Conservation (phyloP, 2,329 filamentous ascomycete genomes). For the Penicillium sp. region DNA sequence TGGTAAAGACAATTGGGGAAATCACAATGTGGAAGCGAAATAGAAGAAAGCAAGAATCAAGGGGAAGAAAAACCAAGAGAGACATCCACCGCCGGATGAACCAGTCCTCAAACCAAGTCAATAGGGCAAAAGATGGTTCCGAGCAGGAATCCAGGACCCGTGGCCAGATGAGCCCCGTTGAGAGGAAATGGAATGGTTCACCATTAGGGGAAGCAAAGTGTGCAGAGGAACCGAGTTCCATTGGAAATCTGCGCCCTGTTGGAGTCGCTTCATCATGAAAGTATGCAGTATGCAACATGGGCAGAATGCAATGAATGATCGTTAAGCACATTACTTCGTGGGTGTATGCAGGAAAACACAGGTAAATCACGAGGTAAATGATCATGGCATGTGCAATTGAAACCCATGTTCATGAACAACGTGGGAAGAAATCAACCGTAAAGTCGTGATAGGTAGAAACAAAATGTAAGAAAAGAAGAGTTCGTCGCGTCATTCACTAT, state of each 20-base stretch:
- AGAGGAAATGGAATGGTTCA: slow-evolving; percentile 3
- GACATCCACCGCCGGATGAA: background rate
- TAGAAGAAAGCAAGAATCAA: background rate
- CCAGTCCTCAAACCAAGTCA: background rate
- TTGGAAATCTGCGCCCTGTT: slow-evolving; percentile 18
- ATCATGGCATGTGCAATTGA: slow-evolving; percentile 21
- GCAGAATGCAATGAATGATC: slow-evolving; percentile 19
- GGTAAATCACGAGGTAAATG: slow-evolving; percentile 13
- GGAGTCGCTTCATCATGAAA: slow-evolving; percentile 13
- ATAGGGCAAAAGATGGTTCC: slow-evolving; percentile 1
- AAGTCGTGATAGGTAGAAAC: slow-evolving; percentile 25
- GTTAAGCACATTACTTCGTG: slow-evolving; percentile 23
- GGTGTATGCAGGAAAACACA: slow-evolving; percentile 16
- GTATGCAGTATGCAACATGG: slow-evolving; percentile 23
- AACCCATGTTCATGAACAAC: slow-evolving; percentile 28
- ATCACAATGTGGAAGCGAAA: slow-evolving; percentile 16
- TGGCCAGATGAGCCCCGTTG: background rate
- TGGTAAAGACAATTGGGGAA: slow-evolving; percentile 12
- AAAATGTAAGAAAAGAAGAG: background rate
- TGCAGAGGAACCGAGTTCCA: slow-evolving; percentile 6
- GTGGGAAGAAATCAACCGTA: slow-evolving; percentile 21
- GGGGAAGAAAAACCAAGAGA: background rate
- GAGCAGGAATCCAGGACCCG: slow-evolving; percentile 1
- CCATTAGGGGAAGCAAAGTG: slow-evolving; percentile 1
- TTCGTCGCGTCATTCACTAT: slow-evolving; percentile 40